Conservation (phyloP, 2,329 filamentous ascomycete genomes). For the Pseudogymnoascus sp. region DNA sequence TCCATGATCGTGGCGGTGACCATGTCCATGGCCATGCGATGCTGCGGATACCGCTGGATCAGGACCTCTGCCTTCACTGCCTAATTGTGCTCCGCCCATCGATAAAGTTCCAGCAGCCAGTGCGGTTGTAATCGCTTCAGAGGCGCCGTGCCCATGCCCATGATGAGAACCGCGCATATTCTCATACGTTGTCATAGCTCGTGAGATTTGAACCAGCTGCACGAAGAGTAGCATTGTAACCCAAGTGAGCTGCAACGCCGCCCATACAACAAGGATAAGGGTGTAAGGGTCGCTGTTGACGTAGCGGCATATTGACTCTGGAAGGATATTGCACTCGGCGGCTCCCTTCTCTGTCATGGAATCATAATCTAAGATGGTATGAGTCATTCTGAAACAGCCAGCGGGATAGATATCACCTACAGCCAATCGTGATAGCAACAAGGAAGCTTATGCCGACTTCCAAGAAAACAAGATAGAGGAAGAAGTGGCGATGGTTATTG, state of each 20-base stretch:
- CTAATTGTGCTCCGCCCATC: slow-evolving; percentile 62
- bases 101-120: slow-evolving; percentile 64
- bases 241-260: slow-evolving; percentile 80
- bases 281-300: slow-evolving; percentile 80
- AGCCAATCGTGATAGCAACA: slow-evolving; percentile 65
- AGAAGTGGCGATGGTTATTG: slow-evolving; percentile 94
- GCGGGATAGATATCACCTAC: slow-evolving; percentile 39
- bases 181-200: slow-evolving; percentile 92
- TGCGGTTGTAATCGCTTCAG: slow-evolving; percentile 60
- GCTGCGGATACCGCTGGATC: slow-evolving; percentile 46
- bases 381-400: slow-evolving; percentile 22
- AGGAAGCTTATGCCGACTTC: slow-evolving; percentile 67
- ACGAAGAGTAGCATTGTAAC: slow-evolving; percentile 95
- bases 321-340: slow-evolving; percentile 64
- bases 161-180: slow-evolving; percentile 80
- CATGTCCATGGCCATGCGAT: slow-evolving; percentile 34
- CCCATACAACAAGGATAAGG: slow-evolving; percentile 72
- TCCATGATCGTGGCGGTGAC: slow-evolving; percentile 48
- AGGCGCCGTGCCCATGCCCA: slow-evolving; percentile 42
- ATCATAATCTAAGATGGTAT: slow-evolving; percentile 50
- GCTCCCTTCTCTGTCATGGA: slow-evolving; percentile 45
- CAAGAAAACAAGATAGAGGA: slow-evolving; percentile 76
- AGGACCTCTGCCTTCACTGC: slow-evolving; percentile 57
- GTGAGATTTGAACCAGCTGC: slow-evolving; percentile 84
- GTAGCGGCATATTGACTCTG: slow-evolving; percentile 65